Evolutionary conservation across 2,329 filamentous ascomycete species (phyloP), one percentile per base, ranked within the genome.

Genomic region (Trichoderma lentiforme): DNA sequence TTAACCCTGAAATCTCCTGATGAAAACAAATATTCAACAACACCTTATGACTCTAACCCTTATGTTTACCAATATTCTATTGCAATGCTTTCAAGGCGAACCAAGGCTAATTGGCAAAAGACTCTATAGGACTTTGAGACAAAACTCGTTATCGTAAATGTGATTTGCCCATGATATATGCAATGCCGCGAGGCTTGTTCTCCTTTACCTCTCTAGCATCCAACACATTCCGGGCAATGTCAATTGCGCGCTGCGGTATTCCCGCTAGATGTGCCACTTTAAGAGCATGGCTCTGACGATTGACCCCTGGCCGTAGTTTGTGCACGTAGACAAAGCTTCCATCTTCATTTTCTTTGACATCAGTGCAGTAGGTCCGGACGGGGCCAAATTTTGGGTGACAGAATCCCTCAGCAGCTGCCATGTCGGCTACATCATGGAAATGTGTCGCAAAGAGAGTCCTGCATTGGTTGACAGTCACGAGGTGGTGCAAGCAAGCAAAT

Each of bases 191-290:
- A 6, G 34, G 72, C 64, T 57, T 66, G 47, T 7, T 24, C 6
- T 51, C 14, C n/a, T 51, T 53, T 36, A 21, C 18, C 28, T 53
- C 57, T n/a, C 32, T 51, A 70, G 74, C 62, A 30, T 73, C 71
- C 60, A 61, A 28, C 65, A 51, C 71, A 47, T 84, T 80, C 66
- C 81, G 84, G 6, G 95, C 95, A 74, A 93, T 84, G 26, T 84
- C 82, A 70, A 98, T 89, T 4, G 92, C 93, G 58, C 86, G 84
- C 73, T 91, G 89, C 0, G 95, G 95, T 76, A 98, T 77, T 1
- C 94, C 95, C 6, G 96, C 97, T 75, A 98, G 83, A 74, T 88
- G 87, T 2, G 96, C 96, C n/a, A 99, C 96, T 79, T 98, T 98
- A 73, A 99, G 84, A 21, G 97, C 96, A 83, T 99, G 96, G 73